phyloP scores from a whole-genome alignment of 1,284 basidiomycete genomes.

The Pisolithus thermaeus region DNA sequence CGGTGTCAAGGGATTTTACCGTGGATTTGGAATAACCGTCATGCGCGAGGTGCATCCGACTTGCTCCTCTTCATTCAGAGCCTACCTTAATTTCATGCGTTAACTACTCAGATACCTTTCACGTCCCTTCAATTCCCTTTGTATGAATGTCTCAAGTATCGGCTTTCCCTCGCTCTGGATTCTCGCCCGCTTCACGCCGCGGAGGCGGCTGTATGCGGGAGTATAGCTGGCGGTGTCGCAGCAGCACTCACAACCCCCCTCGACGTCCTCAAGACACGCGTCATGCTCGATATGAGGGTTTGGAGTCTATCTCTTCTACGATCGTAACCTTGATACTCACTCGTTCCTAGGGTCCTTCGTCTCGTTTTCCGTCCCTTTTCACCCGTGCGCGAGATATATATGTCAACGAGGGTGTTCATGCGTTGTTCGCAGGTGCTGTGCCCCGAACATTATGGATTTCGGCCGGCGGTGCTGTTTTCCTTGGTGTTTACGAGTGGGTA shows the following conservation, averaged over 20 bases:
- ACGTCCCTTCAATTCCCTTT: conserved; percentile 97
- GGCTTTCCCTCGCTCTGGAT: conserved; percentile 46
- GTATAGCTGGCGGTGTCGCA: conserved; percentile 85
- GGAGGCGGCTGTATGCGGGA: conserved; percentile 90
- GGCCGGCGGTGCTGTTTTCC: conserved; percentile 93
- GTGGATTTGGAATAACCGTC: conserved; percentile 76
- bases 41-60: conserved; percentile 61
- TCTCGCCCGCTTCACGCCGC: conserved; percentile 63
- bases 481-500: conserved; percentile 88
- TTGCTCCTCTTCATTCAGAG: background rate
- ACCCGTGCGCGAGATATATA: conserved; percentile 64
- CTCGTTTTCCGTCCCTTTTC: conserved; percentile 48
- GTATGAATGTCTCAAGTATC: conserved; percentile 84
- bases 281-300: conserved; percentile 90
- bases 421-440: conserved; percentile 84
- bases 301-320: conserved; percentile 16
- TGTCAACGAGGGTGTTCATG: conserved; percentile 63
- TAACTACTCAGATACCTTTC: conserved; percentile 77
- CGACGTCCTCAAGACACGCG: conserved; percentile 95
- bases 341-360: conserved; percentile 39
- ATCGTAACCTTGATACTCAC: background rate
- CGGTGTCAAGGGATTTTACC: conserved; percentile 69
- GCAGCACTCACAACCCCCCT: conserved; percentile 91
- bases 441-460: conserved; percentile 96
- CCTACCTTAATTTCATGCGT: background rate